Conservation (phyloP, 2,329 filamentous ascomycete genomes). For the Tolypocladium capitatum region DNA sequence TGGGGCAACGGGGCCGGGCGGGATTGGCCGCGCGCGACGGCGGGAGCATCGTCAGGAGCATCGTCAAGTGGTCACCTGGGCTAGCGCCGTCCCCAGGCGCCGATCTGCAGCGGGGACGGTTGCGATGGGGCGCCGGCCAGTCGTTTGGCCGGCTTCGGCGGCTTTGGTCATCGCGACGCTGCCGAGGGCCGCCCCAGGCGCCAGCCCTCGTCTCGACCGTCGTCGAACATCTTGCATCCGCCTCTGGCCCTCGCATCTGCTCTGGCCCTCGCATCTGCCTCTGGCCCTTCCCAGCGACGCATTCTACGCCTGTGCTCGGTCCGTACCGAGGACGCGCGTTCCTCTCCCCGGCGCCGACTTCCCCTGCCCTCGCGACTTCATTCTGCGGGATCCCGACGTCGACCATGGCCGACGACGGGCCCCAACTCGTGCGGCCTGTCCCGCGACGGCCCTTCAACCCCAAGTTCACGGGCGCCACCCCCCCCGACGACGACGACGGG, state of each 20-base stretch:
- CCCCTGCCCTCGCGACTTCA: no score
- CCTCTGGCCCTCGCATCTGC: not conserved
- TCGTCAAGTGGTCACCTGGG: not conserved
- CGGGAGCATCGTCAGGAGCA: not conserved
- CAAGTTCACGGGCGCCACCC: constrained; percentile 32
- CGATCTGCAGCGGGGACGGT: not conserved
- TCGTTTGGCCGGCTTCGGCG: not conserved
- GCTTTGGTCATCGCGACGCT: no score
- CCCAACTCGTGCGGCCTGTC: constrained; percentile 52
- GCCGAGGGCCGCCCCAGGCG: no score
- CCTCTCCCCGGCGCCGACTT: not conserved
- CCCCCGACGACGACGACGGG: constrained; percentile 24
- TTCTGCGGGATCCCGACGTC: not conserved
- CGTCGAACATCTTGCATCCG: not conserved
- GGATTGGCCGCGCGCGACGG: not conserved
- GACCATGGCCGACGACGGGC: constrained; percentile 28
- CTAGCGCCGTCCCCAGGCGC: not conserved
- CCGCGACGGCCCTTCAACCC: constrained; percentile 60
- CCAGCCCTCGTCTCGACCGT: no score
- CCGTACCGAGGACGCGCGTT: not conserved
- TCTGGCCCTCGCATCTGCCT: not conserved
- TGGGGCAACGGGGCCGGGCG: not conserved
- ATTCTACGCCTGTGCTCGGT: not conserved
- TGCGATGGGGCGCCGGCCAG: not conserved
- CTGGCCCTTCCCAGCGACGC: not conserved